phyloP scores from a whole-genome alignment of 441 rosid species.

The Capsella rubella region DNA sequence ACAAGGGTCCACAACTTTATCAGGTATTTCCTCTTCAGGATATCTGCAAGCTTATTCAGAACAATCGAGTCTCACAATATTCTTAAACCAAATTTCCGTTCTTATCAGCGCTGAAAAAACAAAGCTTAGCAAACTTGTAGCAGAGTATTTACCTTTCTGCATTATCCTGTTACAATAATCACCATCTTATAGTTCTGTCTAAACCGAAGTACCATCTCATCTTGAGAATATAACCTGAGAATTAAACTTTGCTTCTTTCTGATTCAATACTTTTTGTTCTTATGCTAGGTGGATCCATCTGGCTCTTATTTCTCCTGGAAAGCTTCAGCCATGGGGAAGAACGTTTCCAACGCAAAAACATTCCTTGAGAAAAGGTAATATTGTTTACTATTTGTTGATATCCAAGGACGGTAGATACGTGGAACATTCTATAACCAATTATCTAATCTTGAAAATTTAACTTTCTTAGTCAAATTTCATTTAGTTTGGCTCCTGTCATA shows the following conservation, averaged over 20 bases:
- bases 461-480: background rate
- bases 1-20: slow-evolving; percentile 68
- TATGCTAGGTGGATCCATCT: slow-evolving; percentile 89
- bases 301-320: slow-evolving; percentile 99
- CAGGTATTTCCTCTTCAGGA: slow-evolving; percentile 51
- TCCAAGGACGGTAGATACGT: background rate
- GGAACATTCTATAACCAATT: slow-evolving; percentile 17
- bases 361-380: slow-evolving; percentile 95
- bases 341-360: slow-evolving; percentile 97
- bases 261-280: background rate
- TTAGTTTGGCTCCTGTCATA: slow-evolving; percentile 2
- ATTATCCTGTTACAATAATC: background rate
- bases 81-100: background rate
- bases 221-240: background rate
- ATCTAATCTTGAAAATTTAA: background rate
- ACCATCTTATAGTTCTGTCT: background rate
- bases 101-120: background rate
- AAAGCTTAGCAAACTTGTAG: slow-evolving; percentile 3
- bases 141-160: slow-evolving; percentile 9
- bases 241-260: background rate
- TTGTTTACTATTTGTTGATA: slow-evolving; percentile 15
- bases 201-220: slow-evolving; percentile 1
- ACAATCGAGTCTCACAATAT: slow-evolving; percentile 2
- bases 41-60: background rate
- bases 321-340: slow-evolving; percentile 99